phyloP scores from a whole-genome alignment of 805 yeast genomes.

The Saturnispora dispora region DNA sequence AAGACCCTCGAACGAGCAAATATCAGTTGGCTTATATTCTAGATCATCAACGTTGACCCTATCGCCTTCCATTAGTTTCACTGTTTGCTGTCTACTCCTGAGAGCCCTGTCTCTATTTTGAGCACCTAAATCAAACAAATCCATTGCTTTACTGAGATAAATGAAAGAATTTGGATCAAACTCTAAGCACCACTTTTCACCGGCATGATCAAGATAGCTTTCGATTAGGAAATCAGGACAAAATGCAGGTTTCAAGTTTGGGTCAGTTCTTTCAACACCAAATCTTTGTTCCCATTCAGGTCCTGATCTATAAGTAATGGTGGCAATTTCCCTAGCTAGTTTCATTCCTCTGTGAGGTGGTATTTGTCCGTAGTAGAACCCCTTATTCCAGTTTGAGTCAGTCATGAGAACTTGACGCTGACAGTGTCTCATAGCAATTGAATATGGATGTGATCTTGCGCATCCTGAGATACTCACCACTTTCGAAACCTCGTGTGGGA shows the following conservation, averaged over 20 bases:
- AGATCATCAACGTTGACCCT: slow-evolving; percentile 17
- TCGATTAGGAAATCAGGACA: slow-evolving; percentile 92
- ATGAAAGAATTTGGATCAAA: slow-evolving; percentile 86
- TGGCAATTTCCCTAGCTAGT: slow-evolving; percentile 86
- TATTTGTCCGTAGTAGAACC: slow-evolving; percentile 59
- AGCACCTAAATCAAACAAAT: slow-evolving; percentile 70
- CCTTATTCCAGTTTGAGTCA: slow-evolving; percentile 92
- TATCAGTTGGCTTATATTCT: slow-evolving; percentile 24
- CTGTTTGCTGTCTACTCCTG: slow-evolving; percentile 32
- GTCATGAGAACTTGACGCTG: slow-evolving; percentile 92
- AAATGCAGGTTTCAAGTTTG: slow-evolving; percentile 67
- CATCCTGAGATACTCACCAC: slow-evolving; percentile 83
- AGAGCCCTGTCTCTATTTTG: slow-evolving; percentile 37
- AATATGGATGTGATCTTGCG: slow-evolving; percentile 88
- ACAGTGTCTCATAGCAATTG: slow-evolving; percentile 87
- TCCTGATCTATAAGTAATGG: slow-evolving; percentile 88
- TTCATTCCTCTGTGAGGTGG: slow-evolving; percentile 97
- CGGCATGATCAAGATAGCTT: slow-evolving; percentile 89
- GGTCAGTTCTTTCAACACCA: slow-evolving; percentile 82
- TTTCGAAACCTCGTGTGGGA: slow-evolving; percentile 64
- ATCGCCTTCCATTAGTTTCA: slow-evolving; percentile 23
- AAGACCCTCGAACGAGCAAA: slow-evolving; percentile 41
- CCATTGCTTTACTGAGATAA: slow-evolving; percentile 91
- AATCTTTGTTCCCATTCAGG: slow-evolving; percentile 96
- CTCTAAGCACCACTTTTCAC: slow-evolving; percentile 85